A percentile compares a stretch with the other conserved stretches of the same genome.
These are phyloP conservation scores for Exophiala spinifera DNA, from an alignment of 2,329 filamentous ascomycete species.

Conservation along the genomic window DNA sequence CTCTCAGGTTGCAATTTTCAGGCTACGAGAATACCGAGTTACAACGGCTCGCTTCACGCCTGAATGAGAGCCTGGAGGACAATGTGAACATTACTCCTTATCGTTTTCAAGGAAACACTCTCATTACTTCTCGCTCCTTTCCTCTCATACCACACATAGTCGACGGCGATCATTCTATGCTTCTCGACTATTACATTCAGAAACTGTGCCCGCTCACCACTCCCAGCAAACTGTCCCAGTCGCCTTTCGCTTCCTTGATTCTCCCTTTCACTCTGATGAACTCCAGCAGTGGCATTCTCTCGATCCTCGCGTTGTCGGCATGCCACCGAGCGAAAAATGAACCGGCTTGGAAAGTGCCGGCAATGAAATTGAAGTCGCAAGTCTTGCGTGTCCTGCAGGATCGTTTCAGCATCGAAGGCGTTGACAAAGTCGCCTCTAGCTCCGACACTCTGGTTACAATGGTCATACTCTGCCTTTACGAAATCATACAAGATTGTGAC, in stretches of 20 bases:
- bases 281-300: constrained; percentile 2
- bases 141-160: constrained; percentile 2
- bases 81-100: background rate
- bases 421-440: constrained; percentile 5
- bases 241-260: constrained; percentile 1
- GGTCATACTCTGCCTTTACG: constrained; percentile 5
- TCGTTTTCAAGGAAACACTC: background rate
- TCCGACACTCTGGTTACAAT: constrained; percentile 6
- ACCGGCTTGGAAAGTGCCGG: constrained; percentile 3
- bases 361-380: constrained; percentile 6
- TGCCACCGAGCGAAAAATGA: constrained; percentile 5
- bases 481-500: constrained; percentile 9
- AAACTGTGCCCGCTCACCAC: constrained; percentile 4
- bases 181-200: constrained; percentile 5
- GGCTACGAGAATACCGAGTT: background rate
- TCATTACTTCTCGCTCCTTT: constrained; percentile 2
- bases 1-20: background rate
- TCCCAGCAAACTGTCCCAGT: constrained; percentile 4
- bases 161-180: constrained; percentile 6
- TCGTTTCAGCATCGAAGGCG: constrained; percentile 2
- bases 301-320: constrained; percentile 5
- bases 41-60: constrained; percentile 2
- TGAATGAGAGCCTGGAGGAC: constrained; percentile 1
- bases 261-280: constrained; percentile 6
- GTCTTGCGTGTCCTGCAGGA: constrained; percentile 2